A percentile compares a stretch with the other conserved stretches of the same genome.
Conservation (phyloP, 768 basidiomycete genomes). For the Amanita inopinata region DNA sequence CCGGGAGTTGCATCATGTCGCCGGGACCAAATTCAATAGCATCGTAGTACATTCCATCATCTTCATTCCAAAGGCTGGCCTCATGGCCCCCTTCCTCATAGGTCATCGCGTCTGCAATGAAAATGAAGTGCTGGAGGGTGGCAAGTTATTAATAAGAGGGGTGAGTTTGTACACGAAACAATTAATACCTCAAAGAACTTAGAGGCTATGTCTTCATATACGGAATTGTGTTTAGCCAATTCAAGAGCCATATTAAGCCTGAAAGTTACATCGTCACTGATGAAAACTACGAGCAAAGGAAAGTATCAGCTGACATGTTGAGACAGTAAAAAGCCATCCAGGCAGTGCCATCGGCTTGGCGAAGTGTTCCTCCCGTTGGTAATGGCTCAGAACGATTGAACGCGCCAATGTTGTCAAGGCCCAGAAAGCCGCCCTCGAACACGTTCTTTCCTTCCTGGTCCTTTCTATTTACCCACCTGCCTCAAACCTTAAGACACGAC, state of each 20-base stretch:
- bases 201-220: slow-evolving; percentile 98
- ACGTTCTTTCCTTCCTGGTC: slow-evolving; percentile 92
- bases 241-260: slow-evolving; percentile 97
- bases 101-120: slow-evolving; percentile 99
- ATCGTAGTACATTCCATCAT: slow-evolving; percentile 98
- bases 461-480: slow-evolving; percentile 97
- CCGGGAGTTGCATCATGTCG: slow-evolving; percentile 81
- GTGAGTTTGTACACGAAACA: not conserved
- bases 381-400: slow-evolving; percentile 97
- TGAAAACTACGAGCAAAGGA: not conserved
- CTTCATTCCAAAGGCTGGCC: slow-evolving; percentile 85
- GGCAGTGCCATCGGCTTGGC: slow-evolving; percentile 96
- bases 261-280: slow-evolving; percentile 8
- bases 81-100: slow-evolving; percentile 73
- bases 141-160: not conserved
- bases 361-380: slow-evolving; percentile 87
- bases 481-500: not conserved
- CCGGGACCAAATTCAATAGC: slow-evolving; percentile 84
- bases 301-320: slow-evolving; percentile 61
- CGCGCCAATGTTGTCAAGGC: slow-evolving; percentile 94
- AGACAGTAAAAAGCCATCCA: slow-evolving; percentile 99
- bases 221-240: slow-evolving; percentile 92
- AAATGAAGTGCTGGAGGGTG: slow-evolving; percentile 76
- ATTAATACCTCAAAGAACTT: slow-evolving; percentile 81
- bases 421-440: slow-evolving; percentile 97